Evolutionary conservation across 176 grass and related monocot species (phyloP).

Genomic region (Carex kokanica): DNA sequence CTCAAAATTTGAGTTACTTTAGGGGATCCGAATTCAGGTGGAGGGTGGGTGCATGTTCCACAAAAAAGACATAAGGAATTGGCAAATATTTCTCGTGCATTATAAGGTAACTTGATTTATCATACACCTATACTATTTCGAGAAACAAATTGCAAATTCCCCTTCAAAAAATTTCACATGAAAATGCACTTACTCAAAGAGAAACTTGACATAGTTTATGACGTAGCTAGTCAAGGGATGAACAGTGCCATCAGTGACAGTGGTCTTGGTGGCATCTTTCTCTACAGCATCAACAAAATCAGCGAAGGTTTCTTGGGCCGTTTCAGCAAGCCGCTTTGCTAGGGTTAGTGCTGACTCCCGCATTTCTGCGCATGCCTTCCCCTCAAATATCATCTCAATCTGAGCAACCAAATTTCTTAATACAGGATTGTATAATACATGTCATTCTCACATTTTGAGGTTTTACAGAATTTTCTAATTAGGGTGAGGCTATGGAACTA

Average conservation of each 20-base stretch:
- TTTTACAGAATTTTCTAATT: background rate
- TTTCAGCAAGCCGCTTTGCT: constrained; percentile 75
- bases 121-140: background rate
- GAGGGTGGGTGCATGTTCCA: background rate
- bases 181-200: constrained; percentile 78
- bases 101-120: background rate
- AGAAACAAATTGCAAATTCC: background rate
- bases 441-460: background rate
- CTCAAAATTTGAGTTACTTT: no score
- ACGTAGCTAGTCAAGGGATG: constrained; percentile 96
- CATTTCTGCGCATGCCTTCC: constrained; percentile 69
- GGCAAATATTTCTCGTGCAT: background rate
- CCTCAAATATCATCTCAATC: constrained; percentile 87
- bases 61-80: background rate
- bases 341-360: constrained; percentile 57
- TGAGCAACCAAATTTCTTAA: constrained; percentile 17
- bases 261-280: constrained; percentile 91
- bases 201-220: constrained; percentile 92
- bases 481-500: no score
- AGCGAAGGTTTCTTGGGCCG: constrained; percentile 80
- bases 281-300: constrained; percentile 96
- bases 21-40: no score
- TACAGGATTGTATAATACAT: background rate
- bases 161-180: background rate
- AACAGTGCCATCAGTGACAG: constrained; percentile 87